Evolutionary conservation across 768 basidiomycete species (phyloP), one percentile per base, ranked within the genome.

Genomic region (Panellus pusillus): DNA sequence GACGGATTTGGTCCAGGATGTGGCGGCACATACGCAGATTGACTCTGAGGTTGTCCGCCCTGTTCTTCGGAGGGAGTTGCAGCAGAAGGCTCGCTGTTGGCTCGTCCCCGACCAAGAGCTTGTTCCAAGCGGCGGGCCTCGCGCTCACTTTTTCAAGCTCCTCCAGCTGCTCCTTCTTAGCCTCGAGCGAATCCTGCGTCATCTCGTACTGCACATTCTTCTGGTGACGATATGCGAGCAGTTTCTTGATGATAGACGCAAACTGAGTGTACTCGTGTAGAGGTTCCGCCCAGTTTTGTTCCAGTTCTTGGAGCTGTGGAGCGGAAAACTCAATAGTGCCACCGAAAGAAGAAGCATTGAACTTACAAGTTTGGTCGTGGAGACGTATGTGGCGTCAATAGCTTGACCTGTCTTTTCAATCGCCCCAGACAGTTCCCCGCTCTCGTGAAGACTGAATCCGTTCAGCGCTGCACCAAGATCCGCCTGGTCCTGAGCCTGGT

Each of bases 181-280:
- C 74, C 60, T 94, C 94, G 12, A 99, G 76, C 20, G 79, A 77
- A 66, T 98, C 95, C 69, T 96, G 91, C 4, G 97, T 96, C 82
- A 97, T 90, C 72, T 99, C 97, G 65, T 88, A 95, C 68, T 99
- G 97, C 8, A 94, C 89, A 58, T 99, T 94, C 72, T 98, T 98
- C 72, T 95, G 93, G 67, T 98, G 96, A 39, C 97, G 90, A 72
- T 95, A 99, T 0, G 85, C 84, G 43, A 99, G 84, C 31, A 98
- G 75, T 65, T 90, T 90, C 79, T 93, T 95, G 74, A 99, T 98
- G 65, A 98, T 95, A 17, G 79, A 76, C 12, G 91, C 92, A 67
- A 98, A 99, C 70, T 98, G 97, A 49, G 87, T 74, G 70, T 98
- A 98, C 67, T 98, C 95, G 62, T 96, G 91, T 44, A 98, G 72